phyloP scores from a whole-genome alignment of 202 grass and related monocot genomes.

The Carex arenaria region DNA sequence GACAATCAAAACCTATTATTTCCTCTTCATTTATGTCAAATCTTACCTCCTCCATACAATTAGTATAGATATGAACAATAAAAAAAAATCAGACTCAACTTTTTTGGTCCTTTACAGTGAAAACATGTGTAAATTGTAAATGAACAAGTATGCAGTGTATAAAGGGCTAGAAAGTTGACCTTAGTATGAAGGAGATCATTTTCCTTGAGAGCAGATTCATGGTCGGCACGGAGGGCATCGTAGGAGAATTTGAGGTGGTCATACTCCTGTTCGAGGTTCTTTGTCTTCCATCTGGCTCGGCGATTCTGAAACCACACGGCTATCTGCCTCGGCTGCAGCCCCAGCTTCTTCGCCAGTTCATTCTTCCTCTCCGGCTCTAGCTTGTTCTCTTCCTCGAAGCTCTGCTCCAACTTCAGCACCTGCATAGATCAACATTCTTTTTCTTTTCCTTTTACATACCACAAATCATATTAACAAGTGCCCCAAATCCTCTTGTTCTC shows the following conservation, averaged over 20 bases:
- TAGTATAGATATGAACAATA: background rate
- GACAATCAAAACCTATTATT: background rate
- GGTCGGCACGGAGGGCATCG: constrained; percentile 47
- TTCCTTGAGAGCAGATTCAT: constrained; percentile 50
- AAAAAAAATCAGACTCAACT: background rate
- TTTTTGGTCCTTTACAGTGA: background rate
- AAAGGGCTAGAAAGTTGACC: constrained; percentile 20
- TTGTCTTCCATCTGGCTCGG: constrained; percentile 84
- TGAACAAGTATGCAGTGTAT: background rate
- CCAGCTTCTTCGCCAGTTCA: constrained; percentile 66
- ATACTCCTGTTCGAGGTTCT: constrained; percentile 83
- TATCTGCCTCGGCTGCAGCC: constrained; percentile 74
- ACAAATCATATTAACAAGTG: background rate
- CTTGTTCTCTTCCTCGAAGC: constrained; percentile 94
- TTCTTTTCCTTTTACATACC: background rate
- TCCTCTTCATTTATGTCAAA: background rate
- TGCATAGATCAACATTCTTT: constrained; percentile 2
- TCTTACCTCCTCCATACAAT: background rate
- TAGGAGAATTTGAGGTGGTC: constrained; percentile 61
- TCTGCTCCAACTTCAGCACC: constrained; percentile 67
- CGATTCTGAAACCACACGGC: constrained; percentile 98
- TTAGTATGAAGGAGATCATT: constrained; percentile 59
- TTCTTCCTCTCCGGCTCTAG: constrained; percentile 84
- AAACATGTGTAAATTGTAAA: background rate
- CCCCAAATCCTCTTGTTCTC: background rate